Percentiles rank a stretch among this genome's conserved stretches.
Conservation (phyloP, 768 basidiomycete species). For the Collybia sp. region DNA sequence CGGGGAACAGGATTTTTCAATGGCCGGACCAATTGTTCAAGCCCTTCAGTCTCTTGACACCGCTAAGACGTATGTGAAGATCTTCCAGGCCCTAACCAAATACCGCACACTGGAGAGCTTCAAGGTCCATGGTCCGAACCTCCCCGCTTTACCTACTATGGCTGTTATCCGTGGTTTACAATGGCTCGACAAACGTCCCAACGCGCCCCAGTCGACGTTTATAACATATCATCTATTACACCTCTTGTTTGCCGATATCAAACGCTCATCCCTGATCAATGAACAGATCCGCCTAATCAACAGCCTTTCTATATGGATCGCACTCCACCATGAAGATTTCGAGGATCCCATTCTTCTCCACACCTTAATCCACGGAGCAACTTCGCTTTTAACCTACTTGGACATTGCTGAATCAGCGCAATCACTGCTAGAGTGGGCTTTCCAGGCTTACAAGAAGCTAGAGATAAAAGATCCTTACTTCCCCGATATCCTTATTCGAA, state of each 20-base stretch:
- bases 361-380: constrained; percentile 61
- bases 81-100: constrained; percentile 47
- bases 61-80: constrained; percentile 29
- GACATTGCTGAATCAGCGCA: constrained; percentile 69
- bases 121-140: constrained; percentile 56
- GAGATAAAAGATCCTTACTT: constrained; percentile 45
- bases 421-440: constrained; percentile 77
- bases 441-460: constrained; percentile 42
- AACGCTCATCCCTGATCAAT: constrained; percentile 69
- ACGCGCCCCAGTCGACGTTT: constrained; percentile 41
- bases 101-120: constrained; percentile 47
- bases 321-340: constrained; percentile 54
- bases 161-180: constrained; percentile 50
- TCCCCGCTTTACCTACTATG: constrained; percentile 50
- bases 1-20: constrained; percentile 61
- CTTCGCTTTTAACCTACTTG: constrained; percentile 57
- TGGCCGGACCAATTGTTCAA: constrained; percentile 41
- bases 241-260: constrained; percentile 62
- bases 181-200: constrained; percentile 50
- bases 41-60: constrained; percentile 35
- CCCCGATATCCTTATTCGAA: constrained; percentile 64
- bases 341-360: constrained; percentile 57
- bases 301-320: constrained; percentile 68
- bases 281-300: constrained; percentile 78
- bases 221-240: constrained; percentile 72